Evolutionary conservation across 2,329 filamentous ascomycete species (phyloP), one percentile per base, ranked within the genome.

Genomic region (Aspergillus bombycis): DNA sequence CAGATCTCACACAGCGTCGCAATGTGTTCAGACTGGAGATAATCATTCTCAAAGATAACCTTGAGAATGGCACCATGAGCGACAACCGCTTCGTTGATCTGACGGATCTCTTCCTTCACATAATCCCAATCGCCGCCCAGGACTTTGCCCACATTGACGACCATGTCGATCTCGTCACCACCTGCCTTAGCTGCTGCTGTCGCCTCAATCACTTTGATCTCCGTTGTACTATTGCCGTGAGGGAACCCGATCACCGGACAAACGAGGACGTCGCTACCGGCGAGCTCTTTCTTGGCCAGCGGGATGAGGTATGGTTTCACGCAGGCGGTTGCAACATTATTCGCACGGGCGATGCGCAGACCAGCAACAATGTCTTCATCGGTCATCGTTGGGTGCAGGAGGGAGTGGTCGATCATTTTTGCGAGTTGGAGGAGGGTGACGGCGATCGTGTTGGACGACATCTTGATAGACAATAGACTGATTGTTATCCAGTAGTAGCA

Each of bases 11-110:
- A 88, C 0, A 89, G 76, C 7, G 74, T 77, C 10, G 80, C 67
- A 57, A 88, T 86, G 43, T 88, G 80, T 12, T 81, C 69, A 0
- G 84, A 76, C 1, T 77, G 32, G 0, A 88, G 79, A 65, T 83
- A 88, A 69, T 87, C 85, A 67, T 86, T 88, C 68, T 89, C 86
- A 61, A 89, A 88, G 56, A 88, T 89, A 57, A 88, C 85, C 69
- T 89, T 89, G 8, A 88, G 77, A 0, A 80, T 76, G 0, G 80
- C 83, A 0, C 80, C 81, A 8, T 76, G 62, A n/a, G 72, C 69
- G 0, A 71, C 69, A 3, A 87, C 85, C 0, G 77, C 79, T 0
- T 79, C 70, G 66, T 88, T 87, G 65, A 89, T 74, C 34, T 72
- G 69, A 0, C 74, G 70, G 56, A 89, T 85, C 68, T 89, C 86